Evolutionary conservation across 306 rosid genomes (phyloP).

Genomic region (Cercis canadensis): DNA sequence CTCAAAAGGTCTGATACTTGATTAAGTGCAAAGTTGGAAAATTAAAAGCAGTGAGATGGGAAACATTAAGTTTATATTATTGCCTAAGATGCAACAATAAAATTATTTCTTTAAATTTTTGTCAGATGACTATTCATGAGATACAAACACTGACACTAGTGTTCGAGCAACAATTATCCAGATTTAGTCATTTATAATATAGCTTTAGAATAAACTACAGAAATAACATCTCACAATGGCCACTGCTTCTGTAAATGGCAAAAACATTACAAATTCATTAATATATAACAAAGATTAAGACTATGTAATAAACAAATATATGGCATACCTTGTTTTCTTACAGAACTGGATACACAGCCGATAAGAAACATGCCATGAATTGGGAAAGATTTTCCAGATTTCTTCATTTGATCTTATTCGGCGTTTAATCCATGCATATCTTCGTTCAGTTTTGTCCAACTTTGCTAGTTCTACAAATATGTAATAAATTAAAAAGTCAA

Average conservation of each 20-base stretch:
- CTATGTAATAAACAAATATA: conserved; percentile 29
- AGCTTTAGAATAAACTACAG: conserved; percentile 27
- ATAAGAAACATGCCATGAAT: conserved; percentile 96
- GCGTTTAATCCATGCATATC: conserved; percentile 99
- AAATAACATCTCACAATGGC: conserved; percentile 23
- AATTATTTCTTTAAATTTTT: not conserved
- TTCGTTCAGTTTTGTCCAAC: conserved; percentile 94
- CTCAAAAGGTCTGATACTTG: conserved; percentile 2
- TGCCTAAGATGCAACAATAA: not conserved
- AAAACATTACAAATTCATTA: conserved; percentile 15
- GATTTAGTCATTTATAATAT: conserved; percentile 25
- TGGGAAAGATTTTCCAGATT: conserved; percentile 93
- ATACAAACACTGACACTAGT: not conserved
- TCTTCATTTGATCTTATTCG: conserved; percentile 99
- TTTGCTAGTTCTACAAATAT: conserved; percentile 78
- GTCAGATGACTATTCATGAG: not conserved
- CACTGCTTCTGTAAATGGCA: conserved; percentile 33
- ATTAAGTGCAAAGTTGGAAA: conserved; percentile 24
- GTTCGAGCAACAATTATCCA: conserved; percentile 5
- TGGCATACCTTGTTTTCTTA: conserved; percentile 85
- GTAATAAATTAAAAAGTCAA: conserved; percentile 22
- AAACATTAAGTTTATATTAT: not conserved
- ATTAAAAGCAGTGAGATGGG: conserved; percentile 11
- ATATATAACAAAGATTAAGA: conserved; percentile 9
- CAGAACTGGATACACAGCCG: conserved; percentile 93